These are phyloP conservation scores for Chaetoceros tenuissimus DNA, from an alignment of 108 stramenopile genomes.

Conservation along the genomic window DNA sequence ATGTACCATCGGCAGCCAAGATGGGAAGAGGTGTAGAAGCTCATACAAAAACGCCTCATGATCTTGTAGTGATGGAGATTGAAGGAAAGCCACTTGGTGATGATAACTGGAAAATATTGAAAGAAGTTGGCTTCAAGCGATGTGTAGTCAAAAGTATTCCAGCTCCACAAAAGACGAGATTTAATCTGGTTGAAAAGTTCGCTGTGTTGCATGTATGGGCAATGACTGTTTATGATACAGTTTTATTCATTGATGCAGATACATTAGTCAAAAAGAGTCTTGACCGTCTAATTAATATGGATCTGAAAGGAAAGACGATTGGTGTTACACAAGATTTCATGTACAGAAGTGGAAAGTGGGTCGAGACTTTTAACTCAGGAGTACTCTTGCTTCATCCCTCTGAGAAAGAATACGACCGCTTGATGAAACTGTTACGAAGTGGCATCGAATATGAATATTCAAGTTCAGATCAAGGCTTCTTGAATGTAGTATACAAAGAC, in stretches of 20 bases:
- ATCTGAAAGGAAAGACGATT: conserved; percentile 9
- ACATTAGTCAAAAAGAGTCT: conserved; percentile 7
- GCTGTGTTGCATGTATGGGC: conserved; percentile 19
- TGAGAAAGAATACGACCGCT: conserved; percentile 7
- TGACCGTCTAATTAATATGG: conserved; percentile 12
- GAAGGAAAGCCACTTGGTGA: conserved; percentile 4
- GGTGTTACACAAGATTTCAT: conserved; percentile 18
- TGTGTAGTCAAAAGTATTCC: conserved; percentile 6
- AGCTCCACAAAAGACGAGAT: conserved; percentile 6
- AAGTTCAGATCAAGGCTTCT: conserved; percentile 13
- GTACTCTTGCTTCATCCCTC: conserved; percentile 9
- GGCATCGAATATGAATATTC: conserved; percentile 6
- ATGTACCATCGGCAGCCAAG: conserved; percentile 7
- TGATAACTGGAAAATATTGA: conserved; percentile 2
- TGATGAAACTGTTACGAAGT: conserved; percentile 8
- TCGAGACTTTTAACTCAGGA: conserved; percentile 15
- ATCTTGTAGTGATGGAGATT: conserved; percentile 12
- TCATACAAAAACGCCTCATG: conserved; percentile 7
- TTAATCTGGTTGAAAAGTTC: conserved; percentile 12
- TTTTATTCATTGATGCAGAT: conserved; percentile 16
- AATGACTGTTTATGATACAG: conserved; percentile 13
- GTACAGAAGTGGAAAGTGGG: conserved; percentile 6
- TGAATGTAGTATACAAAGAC: conserved; percentile 12
- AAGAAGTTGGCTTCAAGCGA: conserved; percentile 1
- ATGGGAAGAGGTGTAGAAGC: conserved; percentile 1